Conservation (phyloP, 371 early-diverging fungal genomes). For the Cokeromyces recurvatus region DNA sequence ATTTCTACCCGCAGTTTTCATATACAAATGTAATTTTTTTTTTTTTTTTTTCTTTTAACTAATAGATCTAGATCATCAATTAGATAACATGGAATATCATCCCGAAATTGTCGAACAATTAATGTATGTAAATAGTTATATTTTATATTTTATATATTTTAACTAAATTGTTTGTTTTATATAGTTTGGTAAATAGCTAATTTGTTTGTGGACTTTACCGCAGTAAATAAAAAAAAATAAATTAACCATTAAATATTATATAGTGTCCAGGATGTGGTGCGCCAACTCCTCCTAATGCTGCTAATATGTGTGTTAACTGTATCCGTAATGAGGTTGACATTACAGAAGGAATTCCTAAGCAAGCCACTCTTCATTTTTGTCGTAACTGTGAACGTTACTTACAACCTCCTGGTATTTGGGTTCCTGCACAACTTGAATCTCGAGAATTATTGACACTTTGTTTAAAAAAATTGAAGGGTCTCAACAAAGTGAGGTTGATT, state of each 20-base stretch:
- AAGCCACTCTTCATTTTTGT: constrained; percentile 92
- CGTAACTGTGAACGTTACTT: constrained; percentile 96
- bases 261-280: constrained; percentile 98
- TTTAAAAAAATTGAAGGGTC: constrained; percentile 89
- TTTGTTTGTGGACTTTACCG: neutral
- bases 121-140: constrained; percentile 29
- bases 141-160: neutral
- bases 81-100: constrained; percentile 37
- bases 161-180: constrained; percentile 7
- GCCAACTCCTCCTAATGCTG: constrained; percentile 93
- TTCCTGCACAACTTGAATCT: constrained; percentile 85
- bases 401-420: constrained; percentile 95
- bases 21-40: too few relatives aligned
- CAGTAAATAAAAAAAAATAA: too few relatives aligned
- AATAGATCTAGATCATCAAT: too few relatives aligned
- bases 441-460: constrained; percentile 94
- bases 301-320: constrained; percentile 99
- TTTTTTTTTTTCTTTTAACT: constrained; percentile 2
- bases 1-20: too few relatives aligned
- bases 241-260: too few relatives aligned
- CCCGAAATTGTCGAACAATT: constrained; percentile 47
- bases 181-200: constrained; percentile 27
- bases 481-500: constrained; percentile 89
- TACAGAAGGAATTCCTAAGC: constrained; percentile 97
- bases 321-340: constrained; percentile 94